Conservation (phyloP, 257 asterid species). For the Scutellaria baicalensis region DNA sequence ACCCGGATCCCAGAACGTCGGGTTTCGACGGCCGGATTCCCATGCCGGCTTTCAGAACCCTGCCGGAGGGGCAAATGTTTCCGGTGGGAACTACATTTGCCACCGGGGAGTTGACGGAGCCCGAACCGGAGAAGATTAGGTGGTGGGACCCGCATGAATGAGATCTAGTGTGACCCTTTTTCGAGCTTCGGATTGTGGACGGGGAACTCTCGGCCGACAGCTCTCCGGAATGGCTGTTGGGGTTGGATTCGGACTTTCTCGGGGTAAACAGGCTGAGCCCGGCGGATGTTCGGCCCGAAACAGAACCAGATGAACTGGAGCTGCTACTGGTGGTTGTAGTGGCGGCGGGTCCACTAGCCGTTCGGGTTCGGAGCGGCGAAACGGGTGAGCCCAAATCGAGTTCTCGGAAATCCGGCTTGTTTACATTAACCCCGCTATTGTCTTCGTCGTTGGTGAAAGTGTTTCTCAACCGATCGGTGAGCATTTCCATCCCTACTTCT, state of each 20-base stretch:
- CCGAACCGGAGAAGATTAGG: conserved; percentile 39
- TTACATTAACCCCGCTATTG: conserved; percentile 18
- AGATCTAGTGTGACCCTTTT: conserved; percentile 52
- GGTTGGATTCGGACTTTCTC: conserved; percentile 35
- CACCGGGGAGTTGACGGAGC: conserved; percentile 47
- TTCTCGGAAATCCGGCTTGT: conserved; percentile 77
- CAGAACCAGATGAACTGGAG: conserved; percentile 85
- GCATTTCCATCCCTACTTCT: conserved; percentile 30
- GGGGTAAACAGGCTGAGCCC: conserved; percentile 23
- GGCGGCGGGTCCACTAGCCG: conserved; percentile 16
- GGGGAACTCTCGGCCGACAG: conserved; percentile 55
- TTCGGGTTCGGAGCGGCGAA: conserved; percentile 44
- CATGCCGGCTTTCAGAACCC: conserved; percentile 53
- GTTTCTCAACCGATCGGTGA: conserved; percentile 48
- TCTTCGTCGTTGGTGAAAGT: conserved; percentile 25
- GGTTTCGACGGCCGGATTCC: conserved; percentile 35
- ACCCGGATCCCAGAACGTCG: conserved; percentile 59
- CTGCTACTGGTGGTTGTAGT: conserved; percentile 49
- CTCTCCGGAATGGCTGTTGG: conserved; percentile 61
- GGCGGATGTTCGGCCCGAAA: conserved; percentile 40
- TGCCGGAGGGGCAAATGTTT: conserved; percentile 74
- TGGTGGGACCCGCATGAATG: conserved; percentile 51
- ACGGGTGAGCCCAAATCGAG: conserved; percentile 76
- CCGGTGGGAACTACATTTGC: conserved; percentile 54
- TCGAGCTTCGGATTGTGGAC: conserved; percentile 19